Conservation (phyloP, 1,284 basidiomycete genomes). For the Heliocybe sulcata region DNA sequence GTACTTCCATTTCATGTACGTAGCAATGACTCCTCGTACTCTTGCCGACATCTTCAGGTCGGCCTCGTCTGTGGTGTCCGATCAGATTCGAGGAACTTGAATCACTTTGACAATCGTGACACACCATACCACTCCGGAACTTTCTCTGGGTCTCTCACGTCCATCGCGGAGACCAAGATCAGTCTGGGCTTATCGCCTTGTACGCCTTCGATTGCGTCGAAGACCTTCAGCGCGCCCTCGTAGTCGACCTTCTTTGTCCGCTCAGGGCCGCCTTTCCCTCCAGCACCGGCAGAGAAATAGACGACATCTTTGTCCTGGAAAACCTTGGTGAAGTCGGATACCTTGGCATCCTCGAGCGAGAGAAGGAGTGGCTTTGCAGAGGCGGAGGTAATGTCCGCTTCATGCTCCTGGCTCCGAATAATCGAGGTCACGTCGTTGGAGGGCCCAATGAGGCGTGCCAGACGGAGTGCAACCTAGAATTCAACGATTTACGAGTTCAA, state of each 20-base stretch:
- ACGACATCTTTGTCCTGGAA: conserved; percentile 49
- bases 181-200: conserved; percentile 42
- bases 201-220: conserved; percentile 59
- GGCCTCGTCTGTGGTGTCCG: conserved; percentile 29
- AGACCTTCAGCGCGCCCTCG: conserved; percentile 66
- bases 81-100: not conserved
- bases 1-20: conserved; percentile 61
- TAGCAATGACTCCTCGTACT: conserved; percentile 32
- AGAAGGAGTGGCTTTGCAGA: conserved; percentile 46
- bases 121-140: conserved; percentile 51
- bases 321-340: conserved; percentile 37
- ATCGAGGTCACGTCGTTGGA: conserved; percentile 47
- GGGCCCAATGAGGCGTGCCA: conserved; percentile 39
- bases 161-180: conserved; percentile 61
- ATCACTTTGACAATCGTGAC: conserved; percentile 13
- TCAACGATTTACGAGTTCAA: too few relatives aligned
- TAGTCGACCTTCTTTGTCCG: conserved; percentile 65
- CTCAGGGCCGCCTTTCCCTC: conserved; percentile 58
- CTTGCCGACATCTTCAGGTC: conserved; percentile 39
- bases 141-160: conserved; percentile 46
- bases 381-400: conserved; percentile 35
- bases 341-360: conserved; percentile 50
- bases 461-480: conserved; percentile 43
- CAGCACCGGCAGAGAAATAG: conserved; percentile 65
- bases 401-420: conserved; percentile 43